phyloP scores from a whole-genome alignment of 768 basidiomycete genomes.

The Leccinum aurantiacum region DNA sequence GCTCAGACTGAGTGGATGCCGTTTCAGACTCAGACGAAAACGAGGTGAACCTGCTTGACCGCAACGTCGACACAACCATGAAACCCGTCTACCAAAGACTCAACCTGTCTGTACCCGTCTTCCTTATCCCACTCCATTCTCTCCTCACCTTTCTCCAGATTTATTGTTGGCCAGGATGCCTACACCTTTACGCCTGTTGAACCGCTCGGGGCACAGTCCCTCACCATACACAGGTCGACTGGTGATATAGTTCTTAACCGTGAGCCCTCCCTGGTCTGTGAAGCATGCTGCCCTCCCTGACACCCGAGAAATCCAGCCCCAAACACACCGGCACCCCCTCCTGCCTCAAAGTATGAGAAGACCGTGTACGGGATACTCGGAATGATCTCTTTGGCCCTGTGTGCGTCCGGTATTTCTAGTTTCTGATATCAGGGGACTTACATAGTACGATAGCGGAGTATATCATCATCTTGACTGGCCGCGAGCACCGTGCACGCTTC shows the following conservation, averaged over 20 bases:
- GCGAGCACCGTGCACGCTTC: constrained; percentile 73
- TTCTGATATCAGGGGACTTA: neutral
- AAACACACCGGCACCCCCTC: constrained; percentile 51
- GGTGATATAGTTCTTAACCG: constrained; percentile 73
- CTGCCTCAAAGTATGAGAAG: constrained; percentile 60
- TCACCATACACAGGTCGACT: constrained; percentile 72
- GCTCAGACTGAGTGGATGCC: constrained; percentile 17
- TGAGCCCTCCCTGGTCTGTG: constrained; percentile 33
- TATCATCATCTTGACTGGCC: constrained; percentile 82
- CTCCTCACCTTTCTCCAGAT: constrained; percentile 41
- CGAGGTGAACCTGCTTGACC: constrained; percentile 18
- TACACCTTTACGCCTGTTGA: constrained; percentile 77
- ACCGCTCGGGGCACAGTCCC: constrained; percentile 57
- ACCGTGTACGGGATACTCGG: constrained; percentile 76
- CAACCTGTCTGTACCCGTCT: constrained; percentile 52
- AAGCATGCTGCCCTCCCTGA: neutral
- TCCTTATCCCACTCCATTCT: constrained; percentile 10
- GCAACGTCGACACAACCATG: constrained; percentile 39
- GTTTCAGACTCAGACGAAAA: constrained; percentile 39
- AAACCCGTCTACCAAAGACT: constrained; percentile 70
- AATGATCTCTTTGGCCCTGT: constrained; percentile 71
- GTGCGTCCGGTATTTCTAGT: constrained; percentile 41
- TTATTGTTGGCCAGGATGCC: constrained; percentile 67
- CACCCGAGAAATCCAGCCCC: constrained; percentile 40
- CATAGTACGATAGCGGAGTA: constrained; percentile 72